Percentiles rank a stretch among this genome's conserved stretches.
Conservation (phyloP, 768 basidiomycete species). For the Steccherinum ochraceum region DNA sequence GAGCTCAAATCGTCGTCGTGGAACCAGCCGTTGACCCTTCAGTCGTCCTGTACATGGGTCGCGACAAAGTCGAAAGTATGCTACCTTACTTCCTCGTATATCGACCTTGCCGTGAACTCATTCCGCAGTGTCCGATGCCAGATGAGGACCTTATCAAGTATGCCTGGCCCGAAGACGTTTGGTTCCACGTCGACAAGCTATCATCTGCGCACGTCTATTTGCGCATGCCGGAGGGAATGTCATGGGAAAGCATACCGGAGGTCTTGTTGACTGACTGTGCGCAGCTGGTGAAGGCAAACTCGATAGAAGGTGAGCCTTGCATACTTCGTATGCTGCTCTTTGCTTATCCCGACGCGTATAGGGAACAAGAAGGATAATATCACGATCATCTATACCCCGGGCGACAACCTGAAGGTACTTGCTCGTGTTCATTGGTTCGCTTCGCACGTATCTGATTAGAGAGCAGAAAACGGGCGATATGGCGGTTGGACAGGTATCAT, state of each 20-base stretch:
- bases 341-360: slow-evolving; percentile 33
- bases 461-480: slow-evolving; percentile 93
- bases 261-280: slow-evolving; percentile 78
- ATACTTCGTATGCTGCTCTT: too few relatives aligned
- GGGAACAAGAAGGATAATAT: slow-evolving; percentile 96
- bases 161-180: slow-evolving; percentile 81
- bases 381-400: slow-evolving; percentile 92
- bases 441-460: neutral
- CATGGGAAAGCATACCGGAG: slow-evolving; percentile 86
- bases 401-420: slow-evolving; percentile 81
- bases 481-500: slow-evolving; percentile 94
- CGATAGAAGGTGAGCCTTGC: slow-evolving; percentile 82
- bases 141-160: slow-evolving; percentile 96
- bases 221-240: slow-evolving; percentile 76
- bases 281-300: slow-evolving; percentile 96
- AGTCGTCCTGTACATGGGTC: slow-evolving; percentile 85
- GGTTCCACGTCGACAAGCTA: slow-evolving; percentile 98
- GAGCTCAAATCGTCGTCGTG: neutral
- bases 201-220: slow-evolving; percentile 96
- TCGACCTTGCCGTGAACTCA: neutral
- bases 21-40: slow-evolving; percentile 57
- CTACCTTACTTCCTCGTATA: slow-evolving; percentile 5
- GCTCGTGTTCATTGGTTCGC: too few relatives aligned
- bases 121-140: slow-evolving; percentile 23
- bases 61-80: slow-evolving; percentile 94